A percentile compares a stretch with the other conserved stretches of the same genome.
phyloP scores from a whole-genome alignment of 345 rosid species.

The Linum tenue region DNA sequence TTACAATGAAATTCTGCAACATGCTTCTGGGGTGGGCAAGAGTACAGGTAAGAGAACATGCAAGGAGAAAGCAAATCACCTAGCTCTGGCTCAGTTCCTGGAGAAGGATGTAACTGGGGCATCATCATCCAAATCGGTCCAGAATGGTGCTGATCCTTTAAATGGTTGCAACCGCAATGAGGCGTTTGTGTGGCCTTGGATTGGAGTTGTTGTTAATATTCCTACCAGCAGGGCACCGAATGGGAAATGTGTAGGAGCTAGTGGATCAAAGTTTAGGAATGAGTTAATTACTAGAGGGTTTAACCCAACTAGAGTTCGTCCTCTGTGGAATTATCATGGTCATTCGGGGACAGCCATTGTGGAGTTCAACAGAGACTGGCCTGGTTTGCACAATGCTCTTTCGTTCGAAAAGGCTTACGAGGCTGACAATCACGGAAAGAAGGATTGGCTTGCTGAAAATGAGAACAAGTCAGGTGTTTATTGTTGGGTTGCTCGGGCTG shows the following conservation, averaged over 20 bases:
- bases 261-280: conserved; percentile 81
- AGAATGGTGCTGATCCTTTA: conserved; percentile 20
- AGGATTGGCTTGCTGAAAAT: conserved; percentile 44
- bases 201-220: conserved; percentile 72
- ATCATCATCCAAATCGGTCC: conserved; percentile 20
- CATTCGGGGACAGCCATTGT: conserved; percentile 83
- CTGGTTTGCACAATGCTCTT: conserved; percentile 79
- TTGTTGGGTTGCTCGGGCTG: conserved; percentile 91
- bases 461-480: conserved; percentile 48
- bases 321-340: conserved; percentile 76
- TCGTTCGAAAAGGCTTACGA: conserved; percentile 80
- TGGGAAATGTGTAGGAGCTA: conserved; percentile 62
- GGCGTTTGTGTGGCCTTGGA: conserved; percentile 81
- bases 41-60: conserved; percentile 57
- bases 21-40: conserved; percentile 91
- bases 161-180: conserved; percentile 45
- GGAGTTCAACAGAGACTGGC: conserved; percentile 89
- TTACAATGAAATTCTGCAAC: conserved; percentile 72
- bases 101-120: conserved; percentile 35
- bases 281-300: conserved; percentile 67
- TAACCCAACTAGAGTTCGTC: conserved; percentile 72
- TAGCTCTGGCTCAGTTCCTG: conserved; percentile 70
- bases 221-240: conserved; percentile 54
- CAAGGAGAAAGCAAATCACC: conserved; percentile 73
- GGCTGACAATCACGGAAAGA: conserved; percentile 72